A percentile compares a stretch with the other conserved stretches of the same genome.
phyloP scores from a whole-genome alignment of 768 basidiomycete species.

The Collybiopsis confluens region DNA sequence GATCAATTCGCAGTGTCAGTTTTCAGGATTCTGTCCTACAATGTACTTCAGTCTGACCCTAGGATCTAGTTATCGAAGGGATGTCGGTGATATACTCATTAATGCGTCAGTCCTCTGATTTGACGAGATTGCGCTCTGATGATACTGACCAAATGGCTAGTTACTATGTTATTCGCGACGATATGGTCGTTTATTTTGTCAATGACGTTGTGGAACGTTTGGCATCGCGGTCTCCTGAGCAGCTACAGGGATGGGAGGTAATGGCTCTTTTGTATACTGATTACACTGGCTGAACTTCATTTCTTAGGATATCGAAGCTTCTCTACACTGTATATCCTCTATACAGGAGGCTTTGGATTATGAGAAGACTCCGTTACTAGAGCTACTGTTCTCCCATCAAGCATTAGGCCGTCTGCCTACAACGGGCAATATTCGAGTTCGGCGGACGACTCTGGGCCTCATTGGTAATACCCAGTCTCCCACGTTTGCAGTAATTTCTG shows the following conservation, averaged over 20 bases:
- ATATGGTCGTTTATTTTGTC: slow-evolving; percentile 73
- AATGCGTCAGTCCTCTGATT: slow-evolving; percentile 61
- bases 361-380: slow-evolving; percentile 48
- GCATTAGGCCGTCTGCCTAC: slow-evolving; percentile 68
- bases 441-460: slow-evolving; percentile 69
- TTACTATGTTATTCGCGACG: slow-evolving; percentile 82
- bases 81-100: slow-evolving; percentile 83
- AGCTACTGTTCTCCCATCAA: slow-evolving; percentile 65
- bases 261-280: slow-evolving; percentile 7
- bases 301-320: slow-evolving; percentile 77
- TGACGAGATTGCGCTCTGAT: slow-evolving; percentile 5
- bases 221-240: slow-evolving; percentile 32
- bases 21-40: too few species aligned
- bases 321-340: slow-evolving; percentile 80
- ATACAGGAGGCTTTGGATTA: slow-evolving; percentile 81
- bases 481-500: too few species aligned
- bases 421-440: slow-evolving; percentile 57
- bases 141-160: slow-evolving; percentile 31
- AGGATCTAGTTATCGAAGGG: slow-evolving; percentile 64
- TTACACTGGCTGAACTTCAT: background rate
- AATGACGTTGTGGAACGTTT: slow-evolving; percentile 57
- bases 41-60: background rate
- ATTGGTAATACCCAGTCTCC: slow-evolving; percentile 52
- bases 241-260: slow-evolving; percentile 68
- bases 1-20: slow-evolving; percentile 74